Conservation (phyloP, 1,284 basidiomycete genomes). For the Heterobasidion parviporum region DNA sequence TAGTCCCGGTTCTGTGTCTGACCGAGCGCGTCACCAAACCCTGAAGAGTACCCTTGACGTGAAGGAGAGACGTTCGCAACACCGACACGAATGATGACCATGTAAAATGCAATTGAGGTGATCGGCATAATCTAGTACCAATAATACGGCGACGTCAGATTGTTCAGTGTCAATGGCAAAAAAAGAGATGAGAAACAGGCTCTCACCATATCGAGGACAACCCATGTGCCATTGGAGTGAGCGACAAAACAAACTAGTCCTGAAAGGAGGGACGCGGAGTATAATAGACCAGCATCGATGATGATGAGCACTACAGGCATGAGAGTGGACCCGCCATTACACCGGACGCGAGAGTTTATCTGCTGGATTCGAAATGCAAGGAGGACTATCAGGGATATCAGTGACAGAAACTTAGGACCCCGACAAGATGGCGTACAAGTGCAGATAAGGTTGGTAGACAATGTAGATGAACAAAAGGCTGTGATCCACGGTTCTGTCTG, state of each 20-base stretch:
- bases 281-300: conserved; percentile 25
- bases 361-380: conserved; percentile 20
- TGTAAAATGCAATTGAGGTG: conserved; percentile 23
- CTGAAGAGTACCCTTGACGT: not conserved
- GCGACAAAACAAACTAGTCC: conserved; percentile 23
- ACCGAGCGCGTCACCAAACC: not conserved
- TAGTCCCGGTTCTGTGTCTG: not conserved
- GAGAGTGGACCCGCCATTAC: conserved; percentile 11
- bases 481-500: conserved; percentile 22
- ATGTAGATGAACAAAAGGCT: conserved; percentile 19
- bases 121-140: conserved; percentile 14
- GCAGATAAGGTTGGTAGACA: conserved; percentile 22
- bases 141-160: not conserved
- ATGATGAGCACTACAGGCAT: conserved; percentile 21
- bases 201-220: conserved; percentile 24
- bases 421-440: conserved; percentile 15
- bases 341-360: conserved; percentile 13
- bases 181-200: not conserved
- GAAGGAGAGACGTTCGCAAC: conserved; percentile 9
- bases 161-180: not conserved
- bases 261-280: conserved; percentile 23
- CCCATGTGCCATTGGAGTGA: conserved; percentile 23
- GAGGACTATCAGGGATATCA: conserved; percentile 5
- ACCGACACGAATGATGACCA: conserved; percentile 19
- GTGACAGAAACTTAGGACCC: too few relatives aligned